A percentile compares a stretch with the other conserved stretches of the same genome.
Conservation (phyloP, 2,329 filamentous ascomycete genomes). For the Nannizziopsis arthrosporioides region DNA sequence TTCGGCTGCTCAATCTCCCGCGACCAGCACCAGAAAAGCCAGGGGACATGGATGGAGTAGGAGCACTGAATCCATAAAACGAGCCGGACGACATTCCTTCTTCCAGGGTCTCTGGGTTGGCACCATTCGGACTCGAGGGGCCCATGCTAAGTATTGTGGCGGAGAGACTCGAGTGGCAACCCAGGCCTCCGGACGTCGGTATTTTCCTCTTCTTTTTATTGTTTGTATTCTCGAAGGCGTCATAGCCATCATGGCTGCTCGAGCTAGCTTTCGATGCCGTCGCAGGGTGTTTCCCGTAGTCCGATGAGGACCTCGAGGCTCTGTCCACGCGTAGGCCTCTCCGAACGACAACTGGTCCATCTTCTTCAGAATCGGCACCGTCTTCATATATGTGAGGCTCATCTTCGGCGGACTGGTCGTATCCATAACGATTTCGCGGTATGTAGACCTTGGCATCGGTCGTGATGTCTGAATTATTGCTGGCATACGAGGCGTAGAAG, state of each 20-base stretch:
- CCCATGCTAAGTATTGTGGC: constrained; percentile 55
- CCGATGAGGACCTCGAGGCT: constrained; percentile 26
- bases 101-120: constrained; percentile 33
- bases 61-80: constrained; percentile 39
- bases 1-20: constrained; percentile 61
- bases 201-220: constrained; percentile 99
- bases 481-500: constrained; percentile 60
- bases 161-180: constrained; percentile 46
- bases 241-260: constrained; percentile 74
- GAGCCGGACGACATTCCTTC: constrained; percentile 39
- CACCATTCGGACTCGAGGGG: constrained; percentile 39
- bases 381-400: constrained; percentile 41
- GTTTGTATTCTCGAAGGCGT: constrained; percentile 95
- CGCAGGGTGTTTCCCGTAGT: constrained; percentile 22
- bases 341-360: constrained; percentile 33
- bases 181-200: constrained; percentile 67
- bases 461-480: constrained; percentile 41
- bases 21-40: constrained; percentile 65
- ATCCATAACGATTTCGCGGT: constrained; percentile 33
- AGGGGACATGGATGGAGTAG: constrained; percentile 33
- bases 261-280: constrained; percentile 44
- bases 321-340: constrained; percentile 33
- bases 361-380: constrained; percentile 51
- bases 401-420: constrained; percentile 25
- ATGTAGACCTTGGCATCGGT: constrained; percentile 37